These are phyloP conservation scores for Clarireedia homoeocarpa DNA, from an alignment of 2,329 filamentous ascomycete species.

Conservation along the genomic window DNA sequence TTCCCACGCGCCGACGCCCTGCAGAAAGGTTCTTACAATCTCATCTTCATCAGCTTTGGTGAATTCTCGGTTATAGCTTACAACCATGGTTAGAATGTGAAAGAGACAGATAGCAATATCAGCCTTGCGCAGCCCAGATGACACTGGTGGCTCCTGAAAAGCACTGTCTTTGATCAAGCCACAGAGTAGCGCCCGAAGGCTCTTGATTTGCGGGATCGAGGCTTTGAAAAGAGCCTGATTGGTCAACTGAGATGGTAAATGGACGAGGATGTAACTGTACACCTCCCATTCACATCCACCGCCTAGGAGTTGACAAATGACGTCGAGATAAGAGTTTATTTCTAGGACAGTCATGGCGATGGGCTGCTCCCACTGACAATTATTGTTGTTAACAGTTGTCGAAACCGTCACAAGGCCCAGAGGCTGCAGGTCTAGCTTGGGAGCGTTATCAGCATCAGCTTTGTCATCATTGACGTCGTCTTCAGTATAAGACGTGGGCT, in stretches of 20 bases:
- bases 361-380: background rate
- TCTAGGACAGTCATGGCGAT: conserved; percentile 15
- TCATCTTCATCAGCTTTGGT: conserved; percentile 82
- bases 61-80: conserved; percentile 85
- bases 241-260: conserved; percentile 78
- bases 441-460: background rate
- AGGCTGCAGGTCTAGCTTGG: too few species aligned
- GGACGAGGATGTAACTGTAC: conserved; percentile 82
- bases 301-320: conserved; percentile 65
- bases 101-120: conserved; percentile 87
- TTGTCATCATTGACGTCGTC: background rate
- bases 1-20: conserved; percentile 77
- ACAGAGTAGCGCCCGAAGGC: conserved; percentile 68
- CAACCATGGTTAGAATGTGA: conserved; percentile 75
- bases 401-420: too few species aligned
- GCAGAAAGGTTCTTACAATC: conserved; percentile 76
- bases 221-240: conserved; percentile 81
- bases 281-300: conserved; percentile 80
- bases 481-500: background rate
- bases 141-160: conserved; percentile 72
- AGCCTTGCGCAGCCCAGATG: conserved; percentile 74
- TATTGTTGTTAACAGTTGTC: background rate
- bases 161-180: conserved; percentile 71
- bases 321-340: conserved; percentile 58
- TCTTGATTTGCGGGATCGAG: conserved; percentile 66